phyloP scores from a whole-genome alignment of 371 early-diverging fungal species.

The Parasitella parasitica region DNA sequence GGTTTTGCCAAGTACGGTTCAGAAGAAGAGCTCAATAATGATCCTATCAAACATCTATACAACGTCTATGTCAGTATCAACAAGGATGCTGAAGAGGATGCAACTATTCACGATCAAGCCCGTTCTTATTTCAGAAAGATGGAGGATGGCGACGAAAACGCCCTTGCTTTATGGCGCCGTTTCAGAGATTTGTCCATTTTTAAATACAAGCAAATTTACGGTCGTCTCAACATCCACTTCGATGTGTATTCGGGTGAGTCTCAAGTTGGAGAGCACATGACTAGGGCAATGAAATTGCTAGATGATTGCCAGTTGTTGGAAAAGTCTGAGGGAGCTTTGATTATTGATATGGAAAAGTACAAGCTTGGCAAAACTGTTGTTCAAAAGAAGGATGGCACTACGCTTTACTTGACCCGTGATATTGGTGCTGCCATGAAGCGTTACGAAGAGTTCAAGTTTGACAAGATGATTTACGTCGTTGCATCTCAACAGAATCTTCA shows the following conservation, averaged over 20 bases:
- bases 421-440: slow-evolving; percentile 97
- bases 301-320: slow-evolving; percentile 68
- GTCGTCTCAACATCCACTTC: slow-evolving; percentile 92
- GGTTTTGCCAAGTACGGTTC: slow-evolving; percentile 85
- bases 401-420: slow-evolving; percentile 98
- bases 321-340: slow-evolving; percentile 85
- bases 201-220: slow-evolving; percentile 94
- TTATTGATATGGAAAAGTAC: slow-evolving; percentile 82
- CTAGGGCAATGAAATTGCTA: slow-evolving; percentile 75
- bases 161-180: slow-evolving; percentile 85
- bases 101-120: slow-evolving; percentile 83
- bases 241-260: slow-evolving; percentile 99
- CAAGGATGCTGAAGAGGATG: slow-evolving; percentile 69
- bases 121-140: slow-evolving; percentile 96
- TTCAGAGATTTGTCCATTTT: slow-evolving; percentile 95
- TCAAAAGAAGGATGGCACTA: slow-evolving; percentile 95
- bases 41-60: slow-evolving; percentile 94
- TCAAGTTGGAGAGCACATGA: slow-evolving; percentile 83
- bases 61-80: slow-evolving; percentile 97
- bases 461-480: slow-evolving; percentile 96
- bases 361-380: slow-evolving; percentile 89
- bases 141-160: slow-evolving; percentile 95
- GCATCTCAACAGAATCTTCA: slow-evolving; percentile 96
- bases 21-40: slow-evolving; percentile 73
- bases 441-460: slow-evolving; percentile 87